Conservation (phyloP, 495 filamentous ascomycete species). For the Xylaria curta region DNA sequence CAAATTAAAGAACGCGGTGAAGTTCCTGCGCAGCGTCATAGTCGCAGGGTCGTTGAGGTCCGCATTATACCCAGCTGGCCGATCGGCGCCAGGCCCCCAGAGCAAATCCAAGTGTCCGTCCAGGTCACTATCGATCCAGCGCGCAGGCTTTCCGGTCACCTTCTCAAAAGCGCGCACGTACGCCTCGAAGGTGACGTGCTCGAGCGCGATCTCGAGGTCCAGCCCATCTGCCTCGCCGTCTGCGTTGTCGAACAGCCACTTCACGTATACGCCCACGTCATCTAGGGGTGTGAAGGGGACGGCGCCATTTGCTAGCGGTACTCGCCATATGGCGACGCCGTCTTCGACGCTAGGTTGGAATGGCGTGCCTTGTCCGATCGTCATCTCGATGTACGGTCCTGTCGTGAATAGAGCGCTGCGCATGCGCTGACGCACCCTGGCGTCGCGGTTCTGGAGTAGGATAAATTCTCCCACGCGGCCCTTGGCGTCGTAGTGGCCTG, state of each 20-base stretch:
- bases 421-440: slow-evolving; percentile 44
- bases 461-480: slow-evolving; percentile 61
- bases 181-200: slow-evolving; percentile 52
- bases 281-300: slow-evolving; percentile 57
- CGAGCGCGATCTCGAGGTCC: slow-evolving; percentile 58
- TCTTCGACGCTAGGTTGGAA: slow-evolving; percentile 48
- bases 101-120: slow-evolving; percentile 51
- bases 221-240: slow-evolving; percentile 53
- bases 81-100: slow-evolving; percentile 30
- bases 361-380: slow-evolving; percentile 43
- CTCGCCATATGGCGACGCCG: slow-evolving; percentile 51
- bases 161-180: slow-evolving; percentile 57
- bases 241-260: slow-evolving; percentile 63
- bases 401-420: slow-evolving; percentile 57
- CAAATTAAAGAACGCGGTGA: slow-evolving; percentile 59
- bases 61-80: slow-evolving; percentile 47
- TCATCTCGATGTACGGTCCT: slow-evolving; percentile 62
- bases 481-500: slow-evolving; percentile 63
- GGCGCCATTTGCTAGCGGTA: slow-evolving; percentile 52
- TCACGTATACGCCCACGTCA: slow-evolving; percentile 60
- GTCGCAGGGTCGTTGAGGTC: slow-evolving; percentile 48
- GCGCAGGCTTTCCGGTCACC: slow-evolving; percentile 59
- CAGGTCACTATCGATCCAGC: slow-evolving; percentile 48
- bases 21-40: slow-evolving; percentile 58
- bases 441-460: slow-evolving; percentile 44